phyloP scores from a whole-genome alignment of 1,284 basidiomycete species.

The Trichosporon coremiiforme region DNA sequence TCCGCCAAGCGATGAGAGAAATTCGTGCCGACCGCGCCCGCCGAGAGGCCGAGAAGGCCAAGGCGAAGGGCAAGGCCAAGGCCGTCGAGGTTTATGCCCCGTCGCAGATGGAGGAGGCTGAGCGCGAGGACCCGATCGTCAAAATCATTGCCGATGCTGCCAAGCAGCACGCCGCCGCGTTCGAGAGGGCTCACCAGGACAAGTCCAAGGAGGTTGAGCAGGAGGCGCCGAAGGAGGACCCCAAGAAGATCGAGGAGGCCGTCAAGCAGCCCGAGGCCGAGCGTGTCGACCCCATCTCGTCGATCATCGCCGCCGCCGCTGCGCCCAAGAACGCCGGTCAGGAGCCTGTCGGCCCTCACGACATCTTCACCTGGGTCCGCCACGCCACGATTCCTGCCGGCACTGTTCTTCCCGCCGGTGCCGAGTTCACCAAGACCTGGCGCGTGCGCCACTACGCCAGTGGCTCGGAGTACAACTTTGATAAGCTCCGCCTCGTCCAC shows the following conservation, averaged over 20 bases:
- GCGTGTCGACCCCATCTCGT: slow-evolving; percentile 22
- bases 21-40: slow-evolving; percentile 4
- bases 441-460: slow-evolving; percentile 47
- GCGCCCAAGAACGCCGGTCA: slow-evolving; percentile 20
- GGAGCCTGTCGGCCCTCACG: slow-evolving; percentile 38
- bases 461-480: slow-evolving; percentile 46
- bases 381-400: slow-evolving; percentile 49
- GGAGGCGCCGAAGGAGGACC: not conserved
- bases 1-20: slow-evolving; percentile 8
- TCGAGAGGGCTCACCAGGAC: not conserved
- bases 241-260: not conserved
- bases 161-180: slow-evolving; percentile 9
- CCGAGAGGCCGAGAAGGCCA: slow-evolving; percentile 10
- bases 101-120: not conserved
- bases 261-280: not conserved
- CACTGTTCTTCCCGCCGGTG: slow-evolving; percentile 45
- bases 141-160: slow-evolving; percentile 22
- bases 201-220: not conserved
- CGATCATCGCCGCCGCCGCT: slow-evolving; percentile 19
- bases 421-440: slow-evolving; percentile 55
- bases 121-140: slow-evolving; percentile 23
- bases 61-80: slow-evolving; percentile 18
- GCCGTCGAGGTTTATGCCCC: not conserved
- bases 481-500: slow-evolving; percentile 40
- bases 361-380: slow-evolving; percentile 52